Percentiles rank a stretch among this genome's conserved stretches.
phyloP scores from a whole-genome alignment of 164 flowering plant species.

The Houttuynia cordata region DNA sequence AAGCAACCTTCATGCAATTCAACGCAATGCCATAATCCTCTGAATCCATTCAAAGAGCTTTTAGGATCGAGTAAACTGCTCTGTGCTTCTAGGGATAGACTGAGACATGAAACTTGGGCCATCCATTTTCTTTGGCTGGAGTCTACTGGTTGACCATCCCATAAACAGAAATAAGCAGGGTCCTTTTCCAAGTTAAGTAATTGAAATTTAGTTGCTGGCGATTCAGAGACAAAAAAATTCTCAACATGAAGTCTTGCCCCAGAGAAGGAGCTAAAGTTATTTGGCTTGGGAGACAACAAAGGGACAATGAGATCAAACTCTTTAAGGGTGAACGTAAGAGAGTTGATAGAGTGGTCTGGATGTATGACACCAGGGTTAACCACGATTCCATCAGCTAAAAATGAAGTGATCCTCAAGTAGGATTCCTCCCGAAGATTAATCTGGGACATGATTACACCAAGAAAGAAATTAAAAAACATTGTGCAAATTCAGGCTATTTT shows the following conservation, averaged over 20 bases:
- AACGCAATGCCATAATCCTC: conserved; percentile 90
- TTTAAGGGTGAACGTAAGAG: conserved; percentile 46
- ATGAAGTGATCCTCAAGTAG: conserved; percentile 79
- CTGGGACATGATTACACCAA: conserved; percentile 23
- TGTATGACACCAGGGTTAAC: conserved; percentile 64
- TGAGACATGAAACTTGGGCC: conserved; percentile 48
- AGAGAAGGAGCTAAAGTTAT: conserved; percentile 30
- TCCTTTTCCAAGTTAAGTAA: conserved; percentile 81
- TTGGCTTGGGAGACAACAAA: conserved; percentile 22
- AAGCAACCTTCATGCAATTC: conserved; percentile 59
- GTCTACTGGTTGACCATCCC: conserved; percentile 91
- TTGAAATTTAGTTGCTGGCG: conserved; percentile 48
- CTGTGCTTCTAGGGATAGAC: conserved; percentile 62
- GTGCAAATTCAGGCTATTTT: too few species aligned
- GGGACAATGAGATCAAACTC: conserved; percentile 75
- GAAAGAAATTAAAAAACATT: not conserved
- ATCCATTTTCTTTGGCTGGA: conserved; percentile 80
- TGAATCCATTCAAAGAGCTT: too few species aligned
- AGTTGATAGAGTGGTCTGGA: conserved; percentile 79
- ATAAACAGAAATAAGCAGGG: conserved; percentile 89
- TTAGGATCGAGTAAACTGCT: too few species aligned
- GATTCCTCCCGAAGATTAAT: conserved; percentile 92
- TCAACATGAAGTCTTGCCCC: conserved; percentile 92
- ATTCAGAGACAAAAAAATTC: conserved; percentile 46
- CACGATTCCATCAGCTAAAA: conserved; percentile 85